Evolutionary conservation across 78 protist genomes (phyloP), one percentile per base, ranked within the genome.

Genomic region (Dictyostelium firmibasis): DNA sequence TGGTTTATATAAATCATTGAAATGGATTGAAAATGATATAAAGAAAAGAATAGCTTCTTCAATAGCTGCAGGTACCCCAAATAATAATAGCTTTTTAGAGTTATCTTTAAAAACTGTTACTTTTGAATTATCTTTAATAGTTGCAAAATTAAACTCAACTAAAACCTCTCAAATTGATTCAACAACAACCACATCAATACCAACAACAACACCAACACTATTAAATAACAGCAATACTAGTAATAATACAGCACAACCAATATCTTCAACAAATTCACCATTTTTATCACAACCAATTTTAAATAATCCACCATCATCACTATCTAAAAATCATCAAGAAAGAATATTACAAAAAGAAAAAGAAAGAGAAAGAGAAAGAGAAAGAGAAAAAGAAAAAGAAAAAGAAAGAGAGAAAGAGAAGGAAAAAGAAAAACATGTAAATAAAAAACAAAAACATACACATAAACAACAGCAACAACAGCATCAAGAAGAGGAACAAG

Each of bases 1-100:
- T 7, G 81, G 94, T 25, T 44, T 88, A 20, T 75, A 81, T 20
- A 88, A 88, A 69, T 35, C 87, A 13, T 31, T 69, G 4, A 53
- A 81, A 47, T 44, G 20, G 18, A 57, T 57, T n/a, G 82, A 88
- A 57, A 23, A 27, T 20, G 86, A 81, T 53, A 9, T 81, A 27
- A 44, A 29, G 33, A 36, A 14, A 33, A 60, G 33, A 53, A 41
- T 81, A 13, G n/a, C 33, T 25, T 10, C n/a, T 18, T 9, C n/a
- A n/a, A n/a, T n/a, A n/a, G n/a, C n/a, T n/a, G n/a, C n/a, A 14
- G 20, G 3, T 14, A 13, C 18, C 18, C 25, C 25, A 23, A 60
- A 60, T n/a, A 18, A 18, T 60, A 60, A n/a, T 23, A 25, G 29
- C 9, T 25, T 25, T 25, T 62, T 81, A 27, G 33, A 81, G 9